These are phyloP conservation scores for Euphorbia schlechtendalii DNA, from an alignment of 441 rosid genomes.

Conservation along the genomic window DNA sequence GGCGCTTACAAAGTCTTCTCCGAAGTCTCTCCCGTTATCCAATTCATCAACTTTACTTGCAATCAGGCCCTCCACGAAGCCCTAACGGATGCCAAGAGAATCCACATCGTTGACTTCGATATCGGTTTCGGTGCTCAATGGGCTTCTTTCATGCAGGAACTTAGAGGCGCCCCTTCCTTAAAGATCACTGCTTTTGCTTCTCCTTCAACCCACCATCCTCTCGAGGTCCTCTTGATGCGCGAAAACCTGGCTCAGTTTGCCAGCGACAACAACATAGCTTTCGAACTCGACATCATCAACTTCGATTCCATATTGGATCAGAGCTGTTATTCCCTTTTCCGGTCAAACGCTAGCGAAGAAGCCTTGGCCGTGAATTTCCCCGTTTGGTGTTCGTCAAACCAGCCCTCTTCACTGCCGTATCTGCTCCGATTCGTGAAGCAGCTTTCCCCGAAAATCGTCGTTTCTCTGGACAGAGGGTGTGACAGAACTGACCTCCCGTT, in stretches of 20 bases:
- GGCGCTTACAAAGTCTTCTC: constrained; percentile 60
- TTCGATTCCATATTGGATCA: constrained; percentile 39
- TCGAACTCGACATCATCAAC: constrained; percentile 54
- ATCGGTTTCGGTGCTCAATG: constrained; percentile 67
- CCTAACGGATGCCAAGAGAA: constrained; percentile 31
- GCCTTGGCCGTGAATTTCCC: constrained; percentile 60
- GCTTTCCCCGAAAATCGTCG: constrained; percentile 58
- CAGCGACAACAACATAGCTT: constrained; percentile 37
- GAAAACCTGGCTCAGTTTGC: constrained; percentile 55
- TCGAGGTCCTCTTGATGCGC: constrained; percentile 49
- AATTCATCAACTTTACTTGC: constrained; percentile 56
- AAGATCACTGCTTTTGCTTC: constrained; percentile 64
- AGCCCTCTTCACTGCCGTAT: constrained; percentile 41
- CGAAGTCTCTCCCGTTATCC: constrained; percentile 54
- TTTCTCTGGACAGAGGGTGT: constrained; percentile 49
- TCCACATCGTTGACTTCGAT: constrained; percentile 62
- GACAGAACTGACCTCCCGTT: constrained; percentile 49
- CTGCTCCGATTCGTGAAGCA: constrained; percentile 49
- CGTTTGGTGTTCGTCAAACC: constrained; percentile 33
- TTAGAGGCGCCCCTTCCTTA: constrained; percentile 44
- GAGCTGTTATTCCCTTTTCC: constrained; percentile 22
- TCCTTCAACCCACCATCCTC: constrained; percentile 39
- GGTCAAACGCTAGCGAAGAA: constrained; percentile 22
- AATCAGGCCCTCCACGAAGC: constrained; percentile 69
- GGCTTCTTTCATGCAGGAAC: constrained; percentile 80